Conservation (phyloP, 768 basidiomycete species). For the Grammothele lineata region DNA sequence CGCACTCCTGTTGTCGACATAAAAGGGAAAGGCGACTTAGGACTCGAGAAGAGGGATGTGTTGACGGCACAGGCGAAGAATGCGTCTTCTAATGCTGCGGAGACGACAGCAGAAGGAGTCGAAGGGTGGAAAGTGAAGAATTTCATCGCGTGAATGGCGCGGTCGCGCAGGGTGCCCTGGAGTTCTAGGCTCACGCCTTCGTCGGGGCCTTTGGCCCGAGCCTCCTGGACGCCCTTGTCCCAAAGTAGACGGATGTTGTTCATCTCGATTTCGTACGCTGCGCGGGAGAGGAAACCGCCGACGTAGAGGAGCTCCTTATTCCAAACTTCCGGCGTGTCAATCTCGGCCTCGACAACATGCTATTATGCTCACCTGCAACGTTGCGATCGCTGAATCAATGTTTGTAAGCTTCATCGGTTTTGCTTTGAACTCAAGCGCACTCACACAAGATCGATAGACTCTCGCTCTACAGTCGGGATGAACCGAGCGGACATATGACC, state of each 20-base stretch:
- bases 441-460: conserved; percentile 85
- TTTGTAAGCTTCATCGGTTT: background rate
- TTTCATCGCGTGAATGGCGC: conserved; percentile 73
- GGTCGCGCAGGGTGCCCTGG: conserved; percentile 46
- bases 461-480: conserved; percentile 94
- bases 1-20: conserved; percentile 74
- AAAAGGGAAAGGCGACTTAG: conserved; percentile 50
- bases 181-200: conserved; percentile 29
- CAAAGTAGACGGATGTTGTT: conserved; percentile 54
- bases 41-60: conserved; percentile 10
- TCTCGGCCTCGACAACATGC: background rate
- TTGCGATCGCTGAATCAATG: conserved; percentile 67
- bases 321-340: conserved; percentile 56
- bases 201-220: conserved; percentile 21
- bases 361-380: conserved; percentile 49
- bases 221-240: conserved; percentile 38
- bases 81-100: conserved; percentile 61
- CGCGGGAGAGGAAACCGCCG: conserved; percentile 77
- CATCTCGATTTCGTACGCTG: conserved; percentile 84
- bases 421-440: no score
- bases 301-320: conserved; percentile 85
- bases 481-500: conserved; percentile 77
- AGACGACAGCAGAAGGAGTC: conserved; percentile 81
- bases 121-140: conserved; percentile 91
- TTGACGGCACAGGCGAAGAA: conserved; percentile 66